phyloP scores from a whole-genome alignment of 1,284 basidiomycete species.

The Blastosporella zonata region DNA sequence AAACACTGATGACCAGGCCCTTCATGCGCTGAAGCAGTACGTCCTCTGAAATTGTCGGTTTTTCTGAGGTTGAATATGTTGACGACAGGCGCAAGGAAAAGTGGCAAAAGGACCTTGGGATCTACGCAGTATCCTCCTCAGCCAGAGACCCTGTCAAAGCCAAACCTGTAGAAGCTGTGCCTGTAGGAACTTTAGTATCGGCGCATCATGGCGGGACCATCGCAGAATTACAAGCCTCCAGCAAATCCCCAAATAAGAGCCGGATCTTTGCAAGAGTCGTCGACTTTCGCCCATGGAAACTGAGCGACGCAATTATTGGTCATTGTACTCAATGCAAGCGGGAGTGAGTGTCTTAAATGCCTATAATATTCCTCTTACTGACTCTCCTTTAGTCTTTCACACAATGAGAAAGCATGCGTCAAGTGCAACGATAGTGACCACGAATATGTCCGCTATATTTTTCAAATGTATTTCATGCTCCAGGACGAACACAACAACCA shows the following conservation, averaged over 20 bases:
- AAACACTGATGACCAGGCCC: slow-evolving; percentile 27
- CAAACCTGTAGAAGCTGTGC: neutral
- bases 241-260: slow-evolving; percentile 38
- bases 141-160: neutral
- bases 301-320: slow-evolving; percentile 45
- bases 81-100: slow-evolving; percentile 27
- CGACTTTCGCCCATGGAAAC: slow-evolving; percentile 52
- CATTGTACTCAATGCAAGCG: slow-evolving; percentile 51
- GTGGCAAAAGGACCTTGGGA: slow-evolving; percentile 25
- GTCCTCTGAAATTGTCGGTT: neutral
- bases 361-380: neutral
- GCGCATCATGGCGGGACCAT: slow-evolving; percentile 39
- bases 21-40: slow-evolving; percentile 26
- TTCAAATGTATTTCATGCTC: slow-evolving; percentile 46
- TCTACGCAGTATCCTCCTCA: neutral
- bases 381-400: slow-evolving; percentile 37
- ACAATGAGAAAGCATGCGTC: slow-evolving; percentile 42
- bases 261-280: slow-evolving; percentile 48
- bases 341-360: slow-evolving; percentile 36
- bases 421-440: slow-evolving; percentile 50
- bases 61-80: neutral
- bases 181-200: no score
- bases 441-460: slow-evolving; percentile 45
- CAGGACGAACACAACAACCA: slow-evolving; percentile 44
- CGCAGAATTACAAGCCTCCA: slow-evolving; percentile 34